Base-by-base conservation (phyloP, 129 eudicot genomes). In the Rutidosis leptorrhynchoides region DNA sequence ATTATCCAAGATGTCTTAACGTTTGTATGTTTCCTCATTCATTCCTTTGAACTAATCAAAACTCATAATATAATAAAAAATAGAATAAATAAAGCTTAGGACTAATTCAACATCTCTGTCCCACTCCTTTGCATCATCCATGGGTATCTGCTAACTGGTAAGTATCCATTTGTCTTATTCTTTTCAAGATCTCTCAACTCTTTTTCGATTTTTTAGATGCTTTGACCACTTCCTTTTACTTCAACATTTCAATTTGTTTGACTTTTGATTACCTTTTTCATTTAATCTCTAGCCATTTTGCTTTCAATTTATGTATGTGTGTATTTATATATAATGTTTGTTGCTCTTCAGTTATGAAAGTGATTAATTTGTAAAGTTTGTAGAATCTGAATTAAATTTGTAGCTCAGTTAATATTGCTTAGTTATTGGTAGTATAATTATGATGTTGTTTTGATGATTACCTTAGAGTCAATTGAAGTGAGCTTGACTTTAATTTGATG, bases 11-110 rank as follows among this genome's bases (percentile, higher is more conserved):
- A 24, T 67, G 54, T 69, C 19, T 56, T n/a, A 21, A 30, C 30
- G 8, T 53, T 12, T 21, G 12, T 54, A 43, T 45, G 58, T 48
- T 61, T 48, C 22, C 23, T 52, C 72, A 29, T 64, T 64, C 71
- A 67, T 70, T 61, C 75, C 75, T 12, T 61, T 61, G 68, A 71
- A 71, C 61, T 71, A 46, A 71, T 71, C 76, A 71, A 71, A 46
- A 61, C 26, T 16, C 37, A 35, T 8, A 69, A 69, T n/a, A 69
- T 16, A 2, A 16, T 20, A 23, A 7, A 54, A 3, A 54, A 26
- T 1, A 25, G 26, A 57, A 53, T 7, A 33, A n/a, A 19, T 24
- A 67, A 57, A 25, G 60, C 11, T 53, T 6, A 10, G 21, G 76
- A 71, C 67, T 52, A 75, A 59, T 68, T 68, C 58, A 75, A 52